Conservation (phyloP, 495 filamentous ascomycete species). For the Xylaria grammica region DNA sequence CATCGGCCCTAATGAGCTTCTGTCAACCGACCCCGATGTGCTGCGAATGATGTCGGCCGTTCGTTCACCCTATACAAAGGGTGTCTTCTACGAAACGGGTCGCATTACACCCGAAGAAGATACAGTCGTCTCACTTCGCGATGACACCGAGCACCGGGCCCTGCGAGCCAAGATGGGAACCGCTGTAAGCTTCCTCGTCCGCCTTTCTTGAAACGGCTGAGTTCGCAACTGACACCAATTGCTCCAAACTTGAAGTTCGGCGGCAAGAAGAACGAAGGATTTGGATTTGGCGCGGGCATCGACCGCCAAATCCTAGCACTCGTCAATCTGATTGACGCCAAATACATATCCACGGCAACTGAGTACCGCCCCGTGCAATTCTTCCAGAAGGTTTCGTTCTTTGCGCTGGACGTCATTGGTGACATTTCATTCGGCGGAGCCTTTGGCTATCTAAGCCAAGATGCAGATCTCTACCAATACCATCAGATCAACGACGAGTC, state of each 20-base stretch:
- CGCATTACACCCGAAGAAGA: constrained; percentile 31
- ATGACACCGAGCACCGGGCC: constrained; percentile 40
- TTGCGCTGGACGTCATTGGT: constrained; percentile 50
- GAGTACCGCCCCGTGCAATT: constrained; percentile 50
- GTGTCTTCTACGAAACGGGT: constrained; percentile 37
- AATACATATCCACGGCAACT: constrained; percentile 48
- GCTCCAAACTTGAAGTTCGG: background rate
- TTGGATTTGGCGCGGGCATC: constrained; percentile 39
- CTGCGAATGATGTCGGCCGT: constrained; percentile 38
- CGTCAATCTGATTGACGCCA: constrained; percentile 46
- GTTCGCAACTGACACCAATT: background rate
- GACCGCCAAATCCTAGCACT: constrained; percentile 46
- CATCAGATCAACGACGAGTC: constrained; percentile 32
- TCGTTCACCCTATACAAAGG: constrained; percentile 37
- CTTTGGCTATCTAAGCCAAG: constrained; percentile 42
- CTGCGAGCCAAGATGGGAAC: constrained; percentile 41
- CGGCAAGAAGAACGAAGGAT: constrained; percentile 21
- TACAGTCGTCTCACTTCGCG: constrained; percentile 36
- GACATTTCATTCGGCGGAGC: constrained; percentile 41
- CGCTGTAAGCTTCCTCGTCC: constrained; percentile 32
- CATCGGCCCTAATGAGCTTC: constrained; percentile 49
- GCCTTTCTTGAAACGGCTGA: background rate
- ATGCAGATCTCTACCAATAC: constrained; percentile 39
- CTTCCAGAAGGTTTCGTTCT: constrained; percentile 42
- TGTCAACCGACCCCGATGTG: constrained; percentile 45